A percentile compares a stretch with the other conserved stretches of the same genome.
These are phyloP conservation scores for Pestalotiopsis sp. DNA, from an alignment of 2,329 filamentous ascomycete species.

Conservation along the genomic window DNA sequence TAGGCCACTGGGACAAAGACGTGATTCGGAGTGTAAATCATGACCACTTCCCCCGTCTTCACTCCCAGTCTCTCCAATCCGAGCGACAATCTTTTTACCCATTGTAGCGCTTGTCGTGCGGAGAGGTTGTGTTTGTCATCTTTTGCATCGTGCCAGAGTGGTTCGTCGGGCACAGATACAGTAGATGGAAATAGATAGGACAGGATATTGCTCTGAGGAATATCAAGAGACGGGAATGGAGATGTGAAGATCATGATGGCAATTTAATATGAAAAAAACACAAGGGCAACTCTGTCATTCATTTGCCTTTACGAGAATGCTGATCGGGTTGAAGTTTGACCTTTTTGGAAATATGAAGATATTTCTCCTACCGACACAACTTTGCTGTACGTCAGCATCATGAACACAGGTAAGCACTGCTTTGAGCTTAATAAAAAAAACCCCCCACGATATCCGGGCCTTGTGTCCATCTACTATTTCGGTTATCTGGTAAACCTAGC, in stretches of 20 bases:
- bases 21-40: slow-evolving; percentile 57
- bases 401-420: background rate
- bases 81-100: slow-evolving; percentile 51
- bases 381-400: background rate
- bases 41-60: slow-evolving; percentile 49
- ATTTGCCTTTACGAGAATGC: background rate
- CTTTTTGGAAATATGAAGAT: background rate
- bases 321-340: background rate
- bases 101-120: slow-evolving; percentile 47
- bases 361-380: background rate
- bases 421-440: background rate
- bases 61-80: slow-evolving; percentile 49
- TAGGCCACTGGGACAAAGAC: slow-evolving; percentile 57
- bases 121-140: slow-evolving; percentile 46
- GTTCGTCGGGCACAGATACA: slow-evolving; percentile 39
- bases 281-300: background rate
- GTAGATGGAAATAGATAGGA: slow-evolving; percentile 35
- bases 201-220: slow-evolving; percentile 47
- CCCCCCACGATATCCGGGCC: background rate
- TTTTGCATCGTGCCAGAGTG: slow-evolving; percentile 56
- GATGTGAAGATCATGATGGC: slow-evolving; percentile 43
- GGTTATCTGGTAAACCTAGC: background rate
- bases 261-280: background rate
- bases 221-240: slow-evolving; percentile 41
- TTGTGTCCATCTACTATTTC: background rate